Base-by-base conservation (phyloP, 1,139 yeast species). In the Geotrichum reessii region DNA sequence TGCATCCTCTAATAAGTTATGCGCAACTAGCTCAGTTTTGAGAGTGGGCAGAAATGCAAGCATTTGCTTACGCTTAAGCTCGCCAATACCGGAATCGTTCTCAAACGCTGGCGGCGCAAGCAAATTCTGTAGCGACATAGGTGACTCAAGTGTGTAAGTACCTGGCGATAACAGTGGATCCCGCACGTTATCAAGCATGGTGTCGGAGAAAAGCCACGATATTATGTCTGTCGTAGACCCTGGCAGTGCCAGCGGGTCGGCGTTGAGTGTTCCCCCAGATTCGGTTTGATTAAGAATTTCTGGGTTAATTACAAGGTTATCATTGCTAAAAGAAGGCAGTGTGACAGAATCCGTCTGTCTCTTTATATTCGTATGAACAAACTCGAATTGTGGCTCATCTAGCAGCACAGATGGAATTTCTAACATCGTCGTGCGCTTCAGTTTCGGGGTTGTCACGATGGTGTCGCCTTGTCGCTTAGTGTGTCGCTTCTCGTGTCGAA, bases 141-240 rank as follows among this genome's bases (percentile, higher is more conserved):
- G 79, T 66, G 66, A 76, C 61, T 71, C 74, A 12, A 52, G 51
- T 6, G 59, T 27, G 53, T 67, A 62, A 44, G 63, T 63, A 2
- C 73, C 62, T 22, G 70, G 71, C 5, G 72, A 67, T n/a, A 67
- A 58, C 42, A 68, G 61, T 3, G 70, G 68, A 47, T 70, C 73
- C 17, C 69, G 62, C 12, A 66, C 66, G 53, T 65, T 67, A 2
- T 71, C 65, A 53, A 69, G 58, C 63, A 68, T 62, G 21, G 71
- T 71, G 49, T 72, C 74, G 1, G 75, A 71, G 53, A 72, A 72
- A 27, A 72, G 64, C 75, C 75, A 72, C n/a, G 73, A 66, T 24
- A 72, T 70, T 17, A 72, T 62, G 53, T 72, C 62, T 19, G 47
- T 57, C 2, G 59, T 56, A 19, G 56, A 44, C 11, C 52, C 59